A percentile compares a stretch with the other conserved stretches of the same genome.
Conservation (phyloP, 1,139 yeast genomes). For the Candida albicans region DNA sequence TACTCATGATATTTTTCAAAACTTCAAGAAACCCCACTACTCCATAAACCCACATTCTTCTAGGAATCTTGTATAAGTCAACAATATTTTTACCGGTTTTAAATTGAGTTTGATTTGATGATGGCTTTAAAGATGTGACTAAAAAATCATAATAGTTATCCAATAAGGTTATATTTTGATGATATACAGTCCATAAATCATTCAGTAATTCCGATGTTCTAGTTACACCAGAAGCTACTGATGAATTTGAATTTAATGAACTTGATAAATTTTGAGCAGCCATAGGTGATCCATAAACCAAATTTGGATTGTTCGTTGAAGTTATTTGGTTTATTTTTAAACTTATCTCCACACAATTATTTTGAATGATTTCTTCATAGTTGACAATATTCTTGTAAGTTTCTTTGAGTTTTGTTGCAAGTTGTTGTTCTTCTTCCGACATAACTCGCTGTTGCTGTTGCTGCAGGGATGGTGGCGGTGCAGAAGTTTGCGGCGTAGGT, state of each 20-base stretch:
- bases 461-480: slow-evolving; percentile 9
- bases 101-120: slow-evolving; percentile 49
- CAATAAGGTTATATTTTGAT: slow-evolving; percentile 60
- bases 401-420: slow-evolving; percentile 70
- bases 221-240: slow-evolving; percentile 18
- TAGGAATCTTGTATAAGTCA: slow-evolving; percentile 70
- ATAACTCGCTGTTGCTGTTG: slow-evolving; percentile 33
- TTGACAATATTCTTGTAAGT: slow-evolving; percentile 69
- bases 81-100: slow-evolving; percentile 75
- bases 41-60: slow-evolving; percentile 84
- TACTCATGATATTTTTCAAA: slow-evolving; percentile 67
- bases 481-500: not conserved
- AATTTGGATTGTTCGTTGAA: slow-evolving; percentile 19
- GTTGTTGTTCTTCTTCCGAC: slow-evolving; percentile 67
- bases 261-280: slow-evolving; percentile 20
- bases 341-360: slow-evolving; percentile 59
- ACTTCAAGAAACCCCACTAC: slow-evolving; percentile 76
- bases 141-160: slow-evolving; percentile 72
- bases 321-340: slow-evolving; percentile 50
- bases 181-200: slow-evolving; percentile 71
- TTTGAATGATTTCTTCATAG: slow-evolving; percentile 68
- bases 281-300: slow-evolving; percentile 21
- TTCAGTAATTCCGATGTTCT: slow-evolving; percentile 55
- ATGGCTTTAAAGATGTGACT: slow-evolving; percentile 67
- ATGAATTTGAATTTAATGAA: slow-evolving; percentile 20